Conservation (phyloP, 169 alveolate genomes). For the Plasmodium gaboni region DNA sequence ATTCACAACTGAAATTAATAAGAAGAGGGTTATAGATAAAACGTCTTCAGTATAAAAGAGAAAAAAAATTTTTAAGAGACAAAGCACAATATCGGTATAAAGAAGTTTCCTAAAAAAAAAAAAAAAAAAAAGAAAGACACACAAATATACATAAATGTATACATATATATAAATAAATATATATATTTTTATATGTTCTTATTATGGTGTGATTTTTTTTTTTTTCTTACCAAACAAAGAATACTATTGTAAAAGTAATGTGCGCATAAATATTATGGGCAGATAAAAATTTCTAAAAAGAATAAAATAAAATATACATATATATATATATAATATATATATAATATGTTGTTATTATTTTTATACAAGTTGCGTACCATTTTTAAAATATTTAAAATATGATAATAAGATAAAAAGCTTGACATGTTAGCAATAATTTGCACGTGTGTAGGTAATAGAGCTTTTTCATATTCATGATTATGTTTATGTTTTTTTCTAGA, state of each 20-base stretch:
- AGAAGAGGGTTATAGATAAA: constrained; percentile 4
- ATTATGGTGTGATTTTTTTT: not conserved
- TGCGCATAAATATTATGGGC: constrained; percentile 54
- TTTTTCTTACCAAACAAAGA: constrained; percentile 42
- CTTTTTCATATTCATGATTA: constrained; percentile 25
- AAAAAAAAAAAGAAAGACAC: not conserved
- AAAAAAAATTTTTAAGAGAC: constrained; percentile 36
- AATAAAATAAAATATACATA: not conserved
- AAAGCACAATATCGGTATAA: constrained; percentile 59
- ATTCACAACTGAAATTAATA: constrained; percentile 19
- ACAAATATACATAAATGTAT: not conserved
- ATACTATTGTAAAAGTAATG: constrained; percentile 42
- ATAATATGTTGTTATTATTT: not conserved
- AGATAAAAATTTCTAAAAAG: constrained; percentile 70
- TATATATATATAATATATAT: too few relatives aligned
- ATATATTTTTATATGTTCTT: too few relatives aligned
- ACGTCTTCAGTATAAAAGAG: constrained; percentile 33
- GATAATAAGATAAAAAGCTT: constrained; percentile 38
- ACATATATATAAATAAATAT: too few relatives aligned
- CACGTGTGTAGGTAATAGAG: constrained; percentile 47
- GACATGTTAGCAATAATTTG: constrained; percentile 55
- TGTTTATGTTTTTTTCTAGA: not conserved
- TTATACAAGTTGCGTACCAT: constrained; percentile 8
- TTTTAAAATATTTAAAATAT: constrained; percentile 44
- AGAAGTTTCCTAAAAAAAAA: constrained; percentile 56